Evolutionary conservation across 2,329 filamentous ascomycete genomes (phyloP), one percentile per base, ranked within the genome.

Genomic region (Pseudophaeomoniella oleicola): DNA sequence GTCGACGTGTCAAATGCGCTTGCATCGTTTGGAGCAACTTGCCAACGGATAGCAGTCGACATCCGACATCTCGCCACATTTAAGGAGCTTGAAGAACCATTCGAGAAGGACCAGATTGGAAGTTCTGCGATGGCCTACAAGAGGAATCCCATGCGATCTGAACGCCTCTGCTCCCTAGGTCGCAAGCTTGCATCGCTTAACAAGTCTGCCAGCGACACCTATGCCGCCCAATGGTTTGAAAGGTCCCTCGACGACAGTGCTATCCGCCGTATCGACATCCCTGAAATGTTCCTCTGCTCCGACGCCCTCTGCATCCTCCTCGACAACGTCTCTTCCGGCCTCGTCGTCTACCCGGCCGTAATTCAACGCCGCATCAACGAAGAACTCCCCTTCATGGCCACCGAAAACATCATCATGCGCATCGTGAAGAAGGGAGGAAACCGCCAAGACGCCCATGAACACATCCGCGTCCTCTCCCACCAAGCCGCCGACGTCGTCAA

Each of bases 361-460:
- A 84, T 92, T 53, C 64, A 69, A 41, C 66, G 69, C 40, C 76
- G 71, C 43, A 66, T 92, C 32, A 69, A 76, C 46, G 71, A 77
- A 42, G 82, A 92, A 59, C 71, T 94, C 11, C 87, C 87, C 1
- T 93, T 94, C 61, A 92, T 88, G 80, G 71, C 76, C 5, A 86
- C 78, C 5, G 68, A 70, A 50, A 64, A 71, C 46, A 77, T 86
- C 53, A 82, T 87, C 54, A 86, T 92, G 82, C 75, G 74, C 46
- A 67, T 88, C 38, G 74, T 78, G 17, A 72, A 75, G 39, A 71
- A 77, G 50, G 83, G 82, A 19, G 70, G 66, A 17, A 81, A 74
- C 6, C 66, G 85, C 35, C 84, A 92, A 55, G 82, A 87, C 38
- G 80, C 83, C 1, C 86, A 94, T 58, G 86, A 94, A 62, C 64